A percentile compares a stretch with the other conserved stretches of the same genome.
Evolutionary conservation across 2,329 filamentous ascomycete species (phyloP).

Genomic region (Gnomoniopsis smithogilvyi): DNA sequence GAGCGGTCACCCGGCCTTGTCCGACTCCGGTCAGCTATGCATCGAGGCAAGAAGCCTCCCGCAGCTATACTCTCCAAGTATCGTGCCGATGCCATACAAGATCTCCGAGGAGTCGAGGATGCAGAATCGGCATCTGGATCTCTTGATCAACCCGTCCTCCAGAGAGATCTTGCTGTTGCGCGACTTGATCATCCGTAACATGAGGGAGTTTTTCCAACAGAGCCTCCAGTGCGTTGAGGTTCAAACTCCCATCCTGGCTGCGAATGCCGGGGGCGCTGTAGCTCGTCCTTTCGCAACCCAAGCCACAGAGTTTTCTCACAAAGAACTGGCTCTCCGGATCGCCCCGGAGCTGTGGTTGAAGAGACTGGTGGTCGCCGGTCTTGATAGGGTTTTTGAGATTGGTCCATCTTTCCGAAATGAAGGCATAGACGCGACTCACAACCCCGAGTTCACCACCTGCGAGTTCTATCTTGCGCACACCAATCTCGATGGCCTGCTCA

Average conservation of each 20-base stretch:
- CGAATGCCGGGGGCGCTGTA: conserved; percentile 79
- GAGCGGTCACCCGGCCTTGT: conserved; percentile 67
- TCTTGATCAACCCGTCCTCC: conserved; percentile 70
- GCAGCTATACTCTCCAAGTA: conserved; percentile 68
- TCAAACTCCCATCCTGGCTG: conserved; percentile 82
- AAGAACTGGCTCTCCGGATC: conserved; percentile 74
- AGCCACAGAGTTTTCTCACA: conserved; percentile 72
- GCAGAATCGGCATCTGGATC: conserved; percentile 79
- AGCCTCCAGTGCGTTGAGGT: conserved; percentile 54
- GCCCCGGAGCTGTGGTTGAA: conserved; percentile 96
- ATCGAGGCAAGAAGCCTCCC: conserved; percentile 68
- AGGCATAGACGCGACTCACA: conserved; percentile 85
- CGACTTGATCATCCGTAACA: conserved; percentile 68
- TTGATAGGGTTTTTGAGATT: conserved; percentile 89
- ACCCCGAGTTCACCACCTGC: conserved; percentile 96
- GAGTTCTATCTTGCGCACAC: conserved; percentile 93
- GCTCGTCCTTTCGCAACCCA: conserved; percentile 82
- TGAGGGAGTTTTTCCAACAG: conserved; percentile 60
- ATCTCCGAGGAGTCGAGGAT: conserved; percentile 72
- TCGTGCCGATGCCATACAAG: conserved; percentile 73
- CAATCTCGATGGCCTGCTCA: conserved; percentile 71
- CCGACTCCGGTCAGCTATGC: conserved; percentile 71
- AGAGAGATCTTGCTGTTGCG: conserved; percentile 71
- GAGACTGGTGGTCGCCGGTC: conserved; percentile 81
- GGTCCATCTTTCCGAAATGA: conserved; percentile 93